Base-by-base conservation (phyloP, 768 basidiomycete genomes). In the Favolaschia claudopus region DNA sequence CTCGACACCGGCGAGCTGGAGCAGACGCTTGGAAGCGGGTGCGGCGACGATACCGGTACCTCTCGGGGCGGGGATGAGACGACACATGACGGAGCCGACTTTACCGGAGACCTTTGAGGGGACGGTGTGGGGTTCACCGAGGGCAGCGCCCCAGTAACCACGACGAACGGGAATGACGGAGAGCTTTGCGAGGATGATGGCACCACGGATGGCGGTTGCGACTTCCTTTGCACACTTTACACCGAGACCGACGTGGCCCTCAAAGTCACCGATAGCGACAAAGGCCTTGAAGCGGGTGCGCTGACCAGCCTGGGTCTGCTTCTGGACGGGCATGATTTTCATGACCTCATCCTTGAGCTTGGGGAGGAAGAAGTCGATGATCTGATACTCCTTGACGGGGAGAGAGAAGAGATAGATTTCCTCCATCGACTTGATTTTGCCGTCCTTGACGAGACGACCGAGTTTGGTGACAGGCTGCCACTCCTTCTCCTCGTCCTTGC, bases 171-270 rank as follows among this genome's bases (percentile, higher is more conserved):
- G 97, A 72, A 99, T 90, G 74, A 99, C 93, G 44, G 94, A 95
- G 66, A 99, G 87, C 75, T 99, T 99, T 72, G 97, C 97, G 64
- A 95, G 88, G 80, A 98, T 95, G 85, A 99, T 99, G 66, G 97
- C 97, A 63, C 97, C 97, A 71, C 97, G 95, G 76, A 99, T 99
- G 69, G 97, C 97, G 55, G 96, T 97, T 29, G 97, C 97, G 71
- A 99, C 97, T 86, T 99, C 97, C 85, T 99, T 99, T 68, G 97
- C 96, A 74, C 96, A 99, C 82, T 99, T 99, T 77, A 99, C 96
- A 76, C 97, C 97, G 72, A 99, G 89, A 70, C 97, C 97, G 72
- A 99, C 96, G 76, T 99, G 97, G 55, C 97, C 96, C 71, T 98
- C 95, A 69, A 89, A 93, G 82, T 99, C 97, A 74, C 97, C 97